These are phyloP conservation scores for Venturia asperata DNA, from an alignment of 2,329 filamentous ascomycete genomes.

Conservation along the genomic window DNA sequence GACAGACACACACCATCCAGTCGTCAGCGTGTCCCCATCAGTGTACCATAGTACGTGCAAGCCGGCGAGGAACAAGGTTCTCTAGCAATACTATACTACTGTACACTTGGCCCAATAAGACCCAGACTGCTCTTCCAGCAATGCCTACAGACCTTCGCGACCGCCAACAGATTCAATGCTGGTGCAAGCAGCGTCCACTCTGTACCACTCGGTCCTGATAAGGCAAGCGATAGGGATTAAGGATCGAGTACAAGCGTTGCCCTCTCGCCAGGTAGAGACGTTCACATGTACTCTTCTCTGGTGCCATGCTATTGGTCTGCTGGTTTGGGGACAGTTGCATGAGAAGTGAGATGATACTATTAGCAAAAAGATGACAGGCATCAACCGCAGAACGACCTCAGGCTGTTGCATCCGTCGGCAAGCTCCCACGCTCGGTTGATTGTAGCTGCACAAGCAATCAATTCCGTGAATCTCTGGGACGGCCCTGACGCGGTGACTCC, in stretches of 20 bases:
- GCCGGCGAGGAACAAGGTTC: slow-evolving; percentile 1
- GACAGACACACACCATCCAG: background rate
- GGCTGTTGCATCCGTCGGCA: slow-evolving; percentile 3
- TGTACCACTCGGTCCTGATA: slow-evolving; percentile 9
- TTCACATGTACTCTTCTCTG: slow-evolving; percentile 2
- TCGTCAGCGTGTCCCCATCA: slow-evolving; percentile 3
- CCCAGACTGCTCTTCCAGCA: background rate
- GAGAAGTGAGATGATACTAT: background rate
- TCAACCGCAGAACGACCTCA: background rate
- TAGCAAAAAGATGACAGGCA: slow-evolving; percentile 7
- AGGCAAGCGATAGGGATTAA: slow-evolving; percentile 1
- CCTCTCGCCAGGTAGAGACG: background rate
- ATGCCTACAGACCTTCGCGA: slow-evolving; percentile 5
- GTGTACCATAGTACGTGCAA: background rate
- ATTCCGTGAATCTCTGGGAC: background rate
- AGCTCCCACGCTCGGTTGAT: slow-evolving; percentile 8
- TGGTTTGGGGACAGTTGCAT: background rate
- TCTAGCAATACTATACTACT: background rate
- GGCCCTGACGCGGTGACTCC: background rate
- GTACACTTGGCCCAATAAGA: background rate
- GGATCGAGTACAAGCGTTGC: slow-evolving; percentile 3
- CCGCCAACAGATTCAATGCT: background rate
- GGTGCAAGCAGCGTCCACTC: slow-evolving; percentile 4
- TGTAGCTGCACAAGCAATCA: slow-evolving; percentile 11
- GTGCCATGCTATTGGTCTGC: slow-evolving; percentile 3